phyloP scores from a whole-genome alignment of 768 basidiomycete genomes.

The Leccinum uliginosum region DNA sequence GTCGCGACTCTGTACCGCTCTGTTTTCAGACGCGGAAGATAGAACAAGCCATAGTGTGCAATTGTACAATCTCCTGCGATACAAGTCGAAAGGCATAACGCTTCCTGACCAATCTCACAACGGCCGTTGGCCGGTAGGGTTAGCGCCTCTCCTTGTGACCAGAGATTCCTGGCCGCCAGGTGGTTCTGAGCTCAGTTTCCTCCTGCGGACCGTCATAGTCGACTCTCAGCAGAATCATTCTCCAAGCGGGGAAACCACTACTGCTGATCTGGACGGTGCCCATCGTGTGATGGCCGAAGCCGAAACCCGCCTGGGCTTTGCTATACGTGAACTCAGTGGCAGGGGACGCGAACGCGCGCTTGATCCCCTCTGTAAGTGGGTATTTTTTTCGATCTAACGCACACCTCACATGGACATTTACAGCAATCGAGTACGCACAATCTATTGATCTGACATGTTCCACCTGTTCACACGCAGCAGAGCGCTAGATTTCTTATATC shows the following conservation, averaged over 20 bases:
- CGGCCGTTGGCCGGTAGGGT: conserved; percentile 59
- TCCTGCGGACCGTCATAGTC: conserved; percentile 78
- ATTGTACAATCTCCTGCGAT: conserved; percentile 21
- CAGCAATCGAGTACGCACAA: conserved; percentile 21
- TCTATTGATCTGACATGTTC: neutral
- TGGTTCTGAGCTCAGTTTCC: conserved; percentile 79
- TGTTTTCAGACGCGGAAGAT: conserved; percentile 73
- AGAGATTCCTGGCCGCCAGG: conserved; percentile 84
- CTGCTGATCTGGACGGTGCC: conserved; percentile 30
- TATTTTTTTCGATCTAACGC: neutral
- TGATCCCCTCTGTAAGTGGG: conserved; percentile 71
- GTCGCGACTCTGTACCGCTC: conserved; percentile 58
- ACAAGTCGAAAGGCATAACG: conserved; percentile 9
- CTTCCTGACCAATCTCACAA: conserved; percentile 20
- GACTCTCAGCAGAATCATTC: conserved; percentile 56
- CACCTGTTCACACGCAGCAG: conserved; percentile 34
- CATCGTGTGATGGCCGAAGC: conserved; percentile 52
- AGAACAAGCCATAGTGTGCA: conserved; percentile 33
- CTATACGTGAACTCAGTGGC: conserved; percentile 69
- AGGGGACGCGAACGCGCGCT: conserved; percentile 72
- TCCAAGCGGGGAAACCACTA: conserved; percentile 14
- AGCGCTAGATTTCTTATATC: conserved; percentile 85
- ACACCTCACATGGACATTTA: conserved; percentile 3
- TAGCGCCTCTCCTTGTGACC: conserved; percentile 69
- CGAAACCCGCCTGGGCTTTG: conserved; percentile 77